phyloP scores from a whole-genome alignment of 257 asterid genomes.

The Nyctanthes arbortristis region DNA sequence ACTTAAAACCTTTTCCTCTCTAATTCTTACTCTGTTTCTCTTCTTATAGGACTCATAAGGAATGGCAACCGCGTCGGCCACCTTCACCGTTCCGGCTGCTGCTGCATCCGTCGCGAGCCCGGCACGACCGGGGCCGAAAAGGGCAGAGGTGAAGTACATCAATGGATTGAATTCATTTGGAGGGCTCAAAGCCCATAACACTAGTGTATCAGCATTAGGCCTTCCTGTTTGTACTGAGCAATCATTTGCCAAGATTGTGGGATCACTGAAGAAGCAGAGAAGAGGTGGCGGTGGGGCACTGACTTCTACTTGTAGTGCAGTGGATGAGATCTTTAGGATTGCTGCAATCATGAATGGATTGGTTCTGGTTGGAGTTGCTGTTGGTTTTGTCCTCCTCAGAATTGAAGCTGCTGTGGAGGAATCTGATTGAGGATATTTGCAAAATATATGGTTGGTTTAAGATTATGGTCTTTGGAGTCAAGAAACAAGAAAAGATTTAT shows the following conservation, averaged over 20 bases:
- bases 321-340: constrained; percentile 70
- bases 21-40: constrained; percentile 17
- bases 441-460: constrained; percentile 10
- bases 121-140: constrained; percentile 36
- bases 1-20: neutral
- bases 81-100: constrained; percentile 39
- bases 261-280: constrained; percentile 44
- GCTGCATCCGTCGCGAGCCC: constrained; percentile 44
- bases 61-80: constrained; percentile 59
- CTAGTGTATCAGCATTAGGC: constrained; percentile 57
- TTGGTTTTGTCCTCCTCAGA: constrained; percentile 87
- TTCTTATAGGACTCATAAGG: constrained; percentile 34
- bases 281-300: constrained; percentile 57
- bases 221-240: constrained; percentile 61
- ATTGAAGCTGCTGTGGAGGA: constrained; percentile 75
- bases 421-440: constrained; percentile 41
- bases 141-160: constrained; percentile 50
- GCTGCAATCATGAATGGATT: constrained; percentile 65
- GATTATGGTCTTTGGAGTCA: constrained; percentile 29
- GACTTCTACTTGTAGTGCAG: constrained; percentile 60
- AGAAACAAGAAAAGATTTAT: constrained; percentile 18
- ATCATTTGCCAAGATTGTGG: constrained; percentile 64
- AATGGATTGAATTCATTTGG: constrained; percentile 72
- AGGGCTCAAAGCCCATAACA: constrained; percentile 84
- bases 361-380: constrained; percentile 80